Percentiles rank a stretch among this genome's conserved stretches.
phyloP scores from a whole-genome alignment of 768 basidiomycete species.

The Termitomyces sp. region DNA sequence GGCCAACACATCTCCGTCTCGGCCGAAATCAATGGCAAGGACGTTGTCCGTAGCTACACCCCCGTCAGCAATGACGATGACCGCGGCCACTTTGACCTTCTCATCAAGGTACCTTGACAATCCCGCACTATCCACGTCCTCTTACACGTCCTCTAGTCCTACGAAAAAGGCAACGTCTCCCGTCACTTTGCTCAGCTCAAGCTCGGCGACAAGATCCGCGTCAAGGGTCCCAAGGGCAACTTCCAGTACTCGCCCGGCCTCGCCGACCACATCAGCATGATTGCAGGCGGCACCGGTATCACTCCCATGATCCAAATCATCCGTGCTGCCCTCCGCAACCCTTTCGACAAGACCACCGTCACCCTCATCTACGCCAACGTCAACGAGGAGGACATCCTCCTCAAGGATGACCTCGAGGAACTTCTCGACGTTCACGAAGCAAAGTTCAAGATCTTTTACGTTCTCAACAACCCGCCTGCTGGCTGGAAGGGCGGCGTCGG shows the following conservation, averaged over 20 bases:
- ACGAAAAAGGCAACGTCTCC: conserved; percentile 97
- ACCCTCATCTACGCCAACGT: conserved; percentile 97
- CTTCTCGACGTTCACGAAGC: conserved; percentile 54
- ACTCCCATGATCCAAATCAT: conserved; percentile 99
- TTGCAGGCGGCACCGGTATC: conserved; percentile 97
- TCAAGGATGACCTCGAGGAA: conserved; percentile 82
- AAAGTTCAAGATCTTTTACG: conserved; percentile 78
- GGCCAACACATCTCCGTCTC: conserved; percentile 94
- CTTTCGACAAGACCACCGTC: conserved; percentile 76
- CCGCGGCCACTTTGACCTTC: conserved; percentile 88
- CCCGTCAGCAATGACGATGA: conserved; percentile 93
- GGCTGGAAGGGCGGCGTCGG: conserved; percentile 87
- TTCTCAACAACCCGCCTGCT: conserved; percentile 90
- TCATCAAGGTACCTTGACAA: conserved; percentile 73
- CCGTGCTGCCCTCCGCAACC: conserved; percentile 86
- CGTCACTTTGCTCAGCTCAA: conserved; percentile 76
- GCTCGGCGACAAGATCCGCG: conserved; percentile 79
- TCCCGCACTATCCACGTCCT: neutral
- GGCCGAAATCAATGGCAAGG: conserved; percentile 89
- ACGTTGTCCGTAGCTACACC: conserved; percentile 88
- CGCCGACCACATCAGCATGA: conserved; percentile 86
- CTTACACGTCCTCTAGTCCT: conserved; percentile 49
- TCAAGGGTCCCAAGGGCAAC: conserved; percentile 96
- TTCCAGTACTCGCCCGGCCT: conserved; percentile 78
- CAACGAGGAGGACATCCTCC: conserved; percentile 84